Percentiles rank a stretch among this genome's conserved stretches.
Evolutionary conservation across 2,329 filamentous ascomycete species (phyloP).

Genomic region (Epichloe typhina): DNA sequence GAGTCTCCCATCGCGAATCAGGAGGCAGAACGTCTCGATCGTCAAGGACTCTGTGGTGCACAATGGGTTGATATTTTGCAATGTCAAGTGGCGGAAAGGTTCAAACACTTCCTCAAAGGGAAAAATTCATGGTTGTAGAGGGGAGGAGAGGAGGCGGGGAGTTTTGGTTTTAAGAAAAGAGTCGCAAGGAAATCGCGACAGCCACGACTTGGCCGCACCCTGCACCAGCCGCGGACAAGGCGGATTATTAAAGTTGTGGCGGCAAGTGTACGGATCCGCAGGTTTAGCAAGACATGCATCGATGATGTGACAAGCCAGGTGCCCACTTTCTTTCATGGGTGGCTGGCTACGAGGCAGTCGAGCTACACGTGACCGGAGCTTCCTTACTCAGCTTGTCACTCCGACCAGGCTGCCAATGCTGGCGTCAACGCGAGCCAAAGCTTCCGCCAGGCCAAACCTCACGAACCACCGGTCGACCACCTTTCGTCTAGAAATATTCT

Average conservation of each 20-base stretch:
- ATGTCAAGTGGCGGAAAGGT: not conserved
- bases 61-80: not conserved
- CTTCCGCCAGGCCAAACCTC: not conserved
- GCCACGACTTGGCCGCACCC: not conserved
- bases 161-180: not conserved
- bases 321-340: not conserved
- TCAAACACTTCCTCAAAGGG: not conserved
- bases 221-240: not conserved
- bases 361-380: constrained; percentile 7
- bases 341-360: not conserved
- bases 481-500: not conserved
- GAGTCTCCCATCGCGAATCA: constrained; percentile 22
- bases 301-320: not conserved
- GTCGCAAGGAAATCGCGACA: constrained; percentile 3
- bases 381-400: constrained; percentile 9
- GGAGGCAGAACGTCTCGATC: not conserved
- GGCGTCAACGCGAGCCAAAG: constrained; percentile 6
- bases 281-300: not conserved
- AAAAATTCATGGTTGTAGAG: not conserved
- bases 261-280: constrained; percentile 7
- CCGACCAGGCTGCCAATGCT: constrained; percentile 6
- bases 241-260: constrained; percentile 21
- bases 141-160: not conserved
- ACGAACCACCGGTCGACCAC: not conserved
- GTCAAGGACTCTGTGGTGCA: not conserved